Evolutionary conservation across 2,329 filamentous ascomycete species (phyloP), one percentile per base, ranked within the genome.

Genomic region (Sporothrix schenckii): DNA sequence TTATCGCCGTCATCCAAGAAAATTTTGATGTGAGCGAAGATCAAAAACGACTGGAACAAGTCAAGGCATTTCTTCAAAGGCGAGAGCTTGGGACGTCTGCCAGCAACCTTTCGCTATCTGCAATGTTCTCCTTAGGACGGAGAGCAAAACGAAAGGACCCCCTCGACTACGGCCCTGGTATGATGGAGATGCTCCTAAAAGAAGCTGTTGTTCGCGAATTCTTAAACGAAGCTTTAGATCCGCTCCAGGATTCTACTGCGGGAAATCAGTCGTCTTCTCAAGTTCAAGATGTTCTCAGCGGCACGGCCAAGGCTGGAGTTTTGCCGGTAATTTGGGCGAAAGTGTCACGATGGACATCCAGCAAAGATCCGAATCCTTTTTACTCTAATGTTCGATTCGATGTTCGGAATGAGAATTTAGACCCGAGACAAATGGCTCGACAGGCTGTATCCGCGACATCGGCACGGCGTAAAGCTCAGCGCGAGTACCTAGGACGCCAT

Each of bases 1-100:
- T 99, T 84, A 98, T 99, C 92, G 95, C 95, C 84, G 95, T 99
- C 81, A 99, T 99, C 74, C 95, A 99, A 80, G 95, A 99, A 78
- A 99, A 97, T 77, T 99, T 99, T 78, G 95, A 99, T 80, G 93
- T 99, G 34, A 97, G 94, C 3, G 95, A 99, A 79, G 96, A 99
- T 78, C 94, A 98, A 79, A 99, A 99, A 81, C 93, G 96, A 24
- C 82, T 98, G 72, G 93, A 98, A 78, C 96, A 99, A 80, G 94
- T 99, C 72, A 94, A 94, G 77, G 92, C 94, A 1, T 99, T 98
- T 76, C 83, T 99, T 58, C 92, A 97, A 77, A 89, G 94, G 75
- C 96, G 94, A 78, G 94, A 98, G 76, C 83, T 97, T 44, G 92
- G 90, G 30, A 87, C 87, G 52, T 86, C 88, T 78, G 79, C 88